A percentile compares a stretch with the other conserved stretches of the same genome.
Evolutionary conservation across 208 protist genomes (phyloP).

Genomic region (Herpetomonas muscarum): DNA sequence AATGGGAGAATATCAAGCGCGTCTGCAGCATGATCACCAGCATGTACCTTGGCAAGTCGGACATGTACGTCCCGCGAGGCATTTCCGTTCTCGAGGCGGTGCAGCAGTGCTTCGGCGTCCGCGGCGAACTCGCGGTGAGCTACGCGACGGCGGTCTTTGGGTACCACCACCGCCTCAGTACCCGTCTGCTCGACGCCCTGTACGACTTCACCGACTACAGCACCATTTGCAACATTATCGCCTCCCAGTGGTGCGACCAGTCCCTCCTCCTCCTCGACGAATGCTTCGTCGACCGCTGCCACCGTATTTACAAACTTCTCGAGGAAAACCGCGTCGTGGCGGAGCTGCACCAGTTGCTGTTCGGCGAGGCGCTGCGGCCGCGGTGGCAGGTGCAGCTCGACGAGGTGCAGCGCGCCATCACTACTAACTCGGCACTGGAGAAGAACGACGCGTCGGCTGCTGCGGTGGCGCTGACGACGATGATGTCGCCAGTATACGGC

Average conservation of each 20-base stretch:
- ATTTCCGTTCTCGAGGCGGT: slow-evolving; percentile 57
- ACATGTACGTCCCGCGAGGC: slow-evolving; percentile 49
- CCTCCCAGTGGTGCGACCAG: slow-evolving; percentile 77
- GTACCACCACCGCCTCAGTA: slow-evolving; percentile 65
- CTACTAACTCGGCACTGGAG: slow-evolving; percentile 30
- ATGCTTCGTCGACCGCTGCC: slow-evolving; percentile 44
- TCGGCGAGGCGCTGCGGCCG: slow-evolving; percentile 75
- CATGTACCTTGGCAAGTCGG: slow-evolving; percentile 76
- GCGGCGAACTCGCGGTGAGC: slow-evolving; percentile 30
- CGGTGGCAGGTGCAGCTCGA: slow-evolving; percentile 89
- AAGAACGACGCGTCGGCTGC: slow-evolving; percentile 19
- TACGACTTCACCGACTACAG: slow-evolving; percentile 56
- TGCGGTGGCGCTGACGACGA: background rate
- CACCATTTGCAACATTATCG: slow-evolving; percentile 50
- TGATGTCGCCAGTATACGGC: no score
- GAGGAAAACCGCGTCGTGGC: slow-evolving; percentile 73
- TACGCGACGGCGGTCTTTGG: slow-evolving; percentile 79
- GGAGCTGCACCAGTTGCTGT: slow-evolving; percentile 73
- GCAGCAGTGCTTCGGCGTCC: slow-evolving; percentile 73
- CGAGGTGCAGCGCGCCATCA: slow-evolving; percentile 83
- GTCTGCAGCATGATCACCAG: slow-evolving; percentile 60
- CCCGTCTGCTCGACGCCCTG: slow-evolving; percentile 50
- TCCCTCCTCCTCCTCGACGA: slow-evolving; percentile 62
- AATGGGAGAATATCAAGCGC: slow-evolving; percentile 79
- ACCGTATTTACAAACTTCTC: slow-evolving; percentile 40